phyloP scores from a whole-genome alignment of 108 stramenopile species.

The Fistulifera solaris region DNA sequence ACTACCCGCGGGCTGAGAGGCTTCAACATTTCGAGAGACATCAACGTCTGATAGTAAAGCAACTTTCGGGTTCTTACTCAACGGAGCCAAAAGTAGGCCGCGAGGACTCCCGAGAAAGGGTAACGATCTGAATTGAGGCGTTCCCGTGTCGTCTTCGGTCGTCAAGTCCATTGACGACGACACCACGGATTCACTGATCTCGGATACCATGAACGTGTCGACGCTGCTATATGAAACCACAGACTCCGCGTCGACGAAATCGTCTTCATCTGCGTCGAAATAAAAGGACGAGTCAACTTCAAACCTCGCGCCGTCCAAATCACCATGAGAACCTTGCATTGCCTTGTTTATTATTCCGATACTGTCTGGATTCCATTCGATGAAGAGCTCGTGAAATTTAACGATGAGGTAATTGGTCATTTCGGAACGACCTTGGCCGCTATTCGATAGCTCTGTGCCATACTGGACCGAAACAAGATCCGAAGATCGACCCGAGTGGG shows the following conservation, averaged over 20 bases:
- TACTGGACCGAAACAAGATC: conserved; percentile 41
- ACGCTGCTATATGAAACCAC: neutral
- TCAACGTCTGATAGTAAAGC: neutral
- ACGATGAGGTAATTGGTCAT: conserved; percentile 16
- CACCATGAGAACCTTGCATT: conserved; percentile 29
- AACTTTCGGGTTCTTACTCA: neutral
- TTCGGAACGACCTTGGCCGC: neutral
- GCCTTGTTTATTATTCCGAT: conserved; percentile 21
- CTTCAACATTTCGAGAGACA: neutral
- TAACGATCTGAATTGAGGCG: neutral
- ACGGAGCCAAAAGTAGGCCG: neutral
- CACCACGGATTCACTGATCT: neutral
- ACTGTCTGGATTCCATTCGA: conserved; percentile 81
- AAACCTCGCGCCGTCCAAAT: conserved; percentile 7
- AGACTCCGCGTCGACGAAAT: conserved; percentile 15
- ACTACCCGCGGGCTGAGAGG: neutral
- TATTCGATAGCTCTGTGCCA: conserved; percentile 6
- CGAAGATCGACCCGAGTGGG: no score
- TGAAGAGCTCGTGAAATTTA: conserved; percentile 49
- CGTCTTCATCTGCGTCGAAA: conserved; percentile 54
- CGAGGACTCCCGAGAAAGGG: conserved; percentile 2
- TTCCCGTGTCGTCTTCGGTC: neutral
- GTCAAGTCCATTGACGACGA: neutral
- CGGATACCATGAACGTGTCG: neutral
- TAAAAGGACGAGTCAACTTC: conserved; percentile 29